Percentiles rank a stretch among this genome's conserved stretches.
Evolutionary conservation across 805 yeast genomes (phyloP).

Genomic region (Osmozyma mogii): DNA sequence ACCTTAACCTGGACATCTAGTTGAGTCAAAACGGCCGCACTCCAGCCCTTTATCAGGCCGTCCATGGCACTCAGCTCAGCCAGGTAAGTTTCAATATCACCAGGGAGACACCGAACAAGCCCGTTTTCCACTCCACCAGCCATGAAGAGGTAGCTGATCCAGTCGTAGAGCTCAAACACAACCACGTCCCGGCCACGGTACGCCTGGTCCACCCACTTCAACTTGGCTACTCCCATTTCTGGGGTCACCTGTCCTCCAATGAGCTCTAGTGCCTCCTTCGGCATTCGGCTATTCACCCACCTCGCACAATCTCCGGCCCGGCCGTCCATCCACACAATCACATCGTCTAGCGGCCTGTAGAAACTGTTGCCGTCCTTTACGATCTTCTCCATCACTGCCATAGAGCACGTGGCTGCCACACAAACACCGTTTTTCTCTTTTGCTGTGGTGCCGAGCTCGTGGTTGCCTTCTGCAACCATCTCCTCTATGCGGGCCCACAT

Average conservation of each 20-base stretch:
- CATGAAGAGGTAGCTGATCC: conserved; percentile 25
- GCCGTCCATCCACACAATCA: conserved; percentile 56
- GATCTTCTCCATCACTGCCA: conserved; percentile 35
- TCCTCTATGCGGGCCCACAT: conserved; percentile 7
- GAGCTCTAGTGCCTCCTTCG: conserved; percentile 12
- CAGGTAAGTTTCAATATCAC: conserved; percentile 7
- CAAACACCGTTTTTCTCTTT: conserved; percentile 11
- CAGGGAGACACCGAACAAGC: conserved; percentile 6
- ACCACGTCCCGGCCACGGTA: conserved; percentile 15
- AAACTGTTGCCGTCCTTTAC: conserved; percentile 7
- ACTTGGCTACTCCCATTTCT: conserved; percentile 53
- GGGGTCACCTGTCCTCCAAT: conserved; percentile 43
- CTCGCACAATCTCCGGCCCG: conserved; percentile 29
- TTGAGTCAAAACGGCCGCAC: conserved; percentile 14
- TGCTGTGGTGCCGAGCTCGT: not conserved
- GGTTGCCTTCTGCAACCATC: conserved; percentile 6
- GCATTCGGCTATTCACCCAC: conserved; percentile 19
- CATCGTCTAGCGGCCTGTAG: conserved; percentile 32
- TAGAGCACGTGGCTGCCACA: conserved; percentile 53
- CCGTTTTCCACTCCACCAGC: conserved; percentile 16
- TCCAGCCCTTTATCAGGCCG: conserved; percentile 55
- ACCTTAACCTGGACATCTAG: conserved; percentile 12
- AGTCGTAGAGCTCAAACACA: conserved; percentile 48
- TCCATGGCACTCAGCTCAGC: conserved; percentile 35
- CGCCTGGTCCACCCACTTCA: conserved; percentile 29